These are phyloP conservation scores for Maudiozyma humilis DNA, from an alignment of 1,139 yeast genomes.

Conservation along the genomic window DNA sequence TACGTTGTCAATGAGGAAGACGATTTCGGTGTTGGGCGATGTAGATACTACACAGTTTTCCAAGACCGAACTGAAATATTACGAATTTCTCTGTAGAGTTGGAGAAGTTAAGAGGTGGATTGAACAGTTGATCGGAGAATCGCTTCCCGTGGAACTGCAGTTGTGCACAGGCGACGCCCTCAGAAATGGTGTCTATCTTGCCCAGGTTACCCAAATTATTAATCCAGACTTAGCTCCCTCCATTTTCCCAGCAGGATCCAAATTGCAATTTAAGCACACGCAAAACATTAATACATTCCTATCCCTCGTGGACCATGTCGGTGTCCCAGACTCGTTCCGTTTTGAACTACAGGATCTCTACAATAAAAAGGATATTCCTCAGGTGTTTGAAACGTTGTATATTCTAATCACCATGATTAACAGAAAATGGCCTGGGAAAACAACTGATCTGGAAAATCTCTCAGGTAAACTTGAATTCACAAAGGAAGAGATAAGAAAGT, in stretches of 20 bases:
- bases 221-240: constrained; percentile 56
- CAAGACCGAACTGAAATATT: constrained; percentile 37
- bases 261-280: constrained; percentile 78
- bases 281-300: constrained; percentile 88
- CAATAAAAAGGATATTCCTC: constrained; percentile 87
- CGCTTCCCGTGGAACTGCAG: constrained; percentile 46
- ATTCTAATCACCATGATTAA: constrained; percentile 66
- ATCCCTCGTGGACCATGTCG: constrained; percentile 57
- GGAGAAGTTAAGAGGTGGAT: constrained; percentile 79
- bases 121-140: constrained; percentile 47
- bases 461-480: constrained; percentile 57
- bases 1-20: not conserved
- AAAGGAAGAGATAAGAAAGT: constrained; percentile 57
- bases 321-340: constrained; percentile 77
- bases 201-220: constrained; percentile 65
- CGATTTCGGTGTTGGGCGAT: not conserved
- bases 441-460: constrained; percentile 56
- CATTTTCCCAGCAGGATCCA: constrained; percentile 46
- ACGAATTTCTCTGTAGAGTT: constrained; percentile 83
- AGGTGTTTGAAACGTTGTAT: constrained; percentile 88
- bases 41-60: constrained; percentile 14
- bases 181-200: constrained; percentile 78
- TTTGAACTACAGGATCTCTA: constrained; percentile 90
- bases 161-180: constrained; percentile 50
- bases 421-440: constrained; percentile 36